Conservation (phyloP, 2,329 filamentous ascomycete species). For the Cercospora sesami region DNA sequence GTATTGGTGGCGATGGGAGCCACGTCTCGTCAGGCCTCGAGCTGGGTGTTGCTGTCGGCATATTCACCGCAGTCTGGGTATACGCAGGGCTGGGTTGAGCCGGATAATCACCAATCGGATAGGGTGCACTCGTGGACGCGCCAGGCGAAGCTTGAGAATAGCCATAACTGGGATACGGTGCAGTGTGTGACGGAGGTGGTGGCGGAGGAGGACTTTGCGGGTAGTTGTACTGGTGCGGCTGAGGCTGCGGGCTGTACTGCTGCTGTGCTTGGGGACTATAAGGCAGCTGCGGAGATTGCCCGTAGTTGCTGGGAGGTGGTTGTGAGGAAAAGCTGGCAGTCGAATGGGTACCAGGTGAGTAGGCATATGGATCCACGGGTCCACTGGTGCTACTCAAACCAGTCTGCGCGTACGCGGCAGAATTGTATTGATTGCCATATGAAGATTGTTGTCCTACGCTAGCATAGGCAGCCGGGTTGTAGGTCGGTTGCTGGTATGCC, state of each 20-base stretch:
- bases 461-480: conserved; percentile 50
- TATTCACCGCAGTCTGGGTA: conserved; percentile 14
- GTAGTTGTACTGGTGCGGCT: conserved; percentile 23
- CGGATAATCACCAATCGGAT: conserved; percentile 27
- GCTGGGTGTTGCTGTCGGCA: conserved; percentile 19
- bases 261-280: conserved; percentile 28
- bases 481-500: conserved; percentile 42
- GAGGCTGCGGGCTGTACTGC: conserved; percentile 31
- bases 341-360: conserved; percentile 29
- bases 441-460: conserved; percentile 34
- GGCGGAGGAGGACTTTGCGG: conserved; percentile 28
- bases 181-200: conserved; percentile 22
- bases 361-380: conserved; percentile 35
- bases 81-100: conserved; percentile 27
- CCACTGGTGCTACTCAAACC: conserved; percentile 30
- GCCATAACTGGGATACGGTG: conserved; percentile 19
- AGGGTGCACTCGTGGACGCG: conserved; percentile 27
- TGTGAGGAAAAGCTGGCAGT: conserved; percentile 25
- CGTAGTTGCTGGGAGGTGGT: conserved; percentile 18
- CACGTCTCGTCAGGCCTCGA: conserved; percentile 23
- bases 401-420: conserved; percentile 31
- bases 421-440: conserved; percentile 28
- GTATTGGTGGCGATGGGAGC: conserved; percentile 35
- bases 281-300: conserved; percentile 24
- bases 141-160: conserved; percentile 21